phyloP scores from a whole-genome alignment of 139 green algal species.

The Haematococcus sp. region DNA sequence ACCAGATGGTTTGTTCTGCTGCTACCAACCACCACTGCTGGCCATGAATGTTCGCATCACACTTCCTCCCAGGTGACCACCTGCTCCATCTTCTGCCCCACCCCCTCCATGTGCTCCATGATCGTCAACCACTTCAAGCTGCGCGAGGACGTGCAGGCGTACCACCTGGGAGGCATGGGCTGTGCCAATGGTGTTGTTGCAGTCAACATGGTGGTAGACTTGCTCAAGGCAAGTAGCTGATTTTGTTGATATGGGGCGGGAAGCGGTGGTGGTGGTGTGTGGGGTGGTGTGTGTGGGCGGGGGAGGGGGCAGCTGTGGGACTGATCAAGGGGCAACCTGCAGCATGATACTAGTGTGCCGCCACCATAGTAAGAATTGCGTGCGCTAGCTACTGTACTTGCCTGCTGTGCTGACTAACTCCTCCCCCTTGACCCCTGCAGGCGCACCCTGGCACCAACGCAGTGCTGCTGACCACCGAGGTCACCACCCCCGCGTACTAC shows the following conservation, averaged over 20 bases:
- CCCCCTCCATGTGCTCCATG: conserved; percentile 56
- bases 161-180: conserved; percentile 75
- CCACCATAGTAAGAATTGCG: too few species aligned
- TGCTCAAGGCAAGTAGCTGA: conserved; percentile 51
- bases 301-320: too few species aligned
- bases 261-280: background rate
- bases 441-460: conserved; percentile 49
- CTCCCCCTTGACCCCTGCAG: conserved; percentile 20
- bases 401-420: background rate
- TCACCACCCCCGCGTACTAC: conserved; percentile 57
- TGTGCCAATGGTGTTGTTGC: conserved; percentile 75
- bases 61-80: conserved; percentile 39
- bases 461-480: conserved; percentile 59
- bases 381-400: too few species aligned
- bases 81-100: conserved; percentile 72
- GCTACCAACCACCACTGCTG: too few species aligned
- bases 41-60: too few species aligned
- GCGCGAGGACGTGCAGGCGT: conserved; percentile 43
- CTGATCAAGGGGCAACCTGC: too few species aligned
- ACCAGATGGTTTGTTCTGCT: too few species aligned
- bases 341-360: too few species aligned
- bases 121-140: conserved; percentile 76
- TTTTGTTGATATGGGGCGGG: background rate
- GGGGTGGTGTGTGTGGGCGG: background rate
- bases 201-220: conserved; percentile 67